Base-by-base conservation (phyloP, 2,329 filamentous ascomycete genomes). In the Colletotrichum tropicale region DNA sequence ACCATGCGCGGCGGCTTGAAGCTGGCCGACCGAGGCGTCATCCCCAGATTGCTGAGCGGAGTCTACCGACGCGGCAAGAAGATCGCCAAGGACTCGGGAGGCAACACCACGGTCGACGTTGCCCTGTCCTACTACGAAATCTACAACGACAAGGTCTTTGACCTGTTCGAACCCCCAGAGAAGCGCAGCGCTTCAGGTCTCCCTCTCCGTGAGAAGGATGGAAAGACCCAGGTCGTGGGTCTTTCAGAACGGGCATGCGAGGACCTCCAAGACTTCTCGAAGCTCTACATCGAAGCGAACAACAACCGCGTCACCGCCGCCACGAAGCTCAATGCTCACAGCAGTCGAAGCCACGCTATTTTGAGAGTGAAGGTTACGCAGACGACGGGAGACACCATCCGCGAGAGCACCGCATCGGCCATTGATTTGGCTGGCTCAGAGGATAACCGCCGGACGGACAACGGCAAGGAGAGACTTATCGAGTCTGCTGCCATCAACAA, bases 401-500 rank as follows among this genome's bases (percentile, higher is more conserved):
- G 90, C 76, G 91, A 96, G 81, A 98, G 95, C 86, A 97, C 94
- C 5, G 96, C 95, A 16, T 98, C 95, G 3, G 96, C 96, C 81
- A 98, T 98, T 83, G 96, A 98, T 85, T 89, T 98, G 80, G 96
- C 96, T 71, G 96, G 96, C 55, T 98, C 96, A 2, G 97, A 98
- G 85, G 96, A 98, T 84, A 98, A 98, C 83, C 91, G 96, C 65
- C 90, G 96, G 66, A 98, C 96, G 0, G 96, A 98, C 68, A 98
- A 98, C 84, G 95, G 93, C 80, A 97, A 96, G 83, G 96, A 98
- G 84, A 91, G 96, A 30, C 88, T 98, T 82, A 91, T 98, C n/a
- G 96, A 98, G 85, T 98, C 96, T 52, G 96, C 96, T 0, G 96
- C 95, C 81, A 98, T 98, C 88, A 98, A 98, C 89, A 98, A 98